Base-by-base conservation (phyloP, 2,329 filamentous ascomycete species). In the Tolypocladium album region DNA sequence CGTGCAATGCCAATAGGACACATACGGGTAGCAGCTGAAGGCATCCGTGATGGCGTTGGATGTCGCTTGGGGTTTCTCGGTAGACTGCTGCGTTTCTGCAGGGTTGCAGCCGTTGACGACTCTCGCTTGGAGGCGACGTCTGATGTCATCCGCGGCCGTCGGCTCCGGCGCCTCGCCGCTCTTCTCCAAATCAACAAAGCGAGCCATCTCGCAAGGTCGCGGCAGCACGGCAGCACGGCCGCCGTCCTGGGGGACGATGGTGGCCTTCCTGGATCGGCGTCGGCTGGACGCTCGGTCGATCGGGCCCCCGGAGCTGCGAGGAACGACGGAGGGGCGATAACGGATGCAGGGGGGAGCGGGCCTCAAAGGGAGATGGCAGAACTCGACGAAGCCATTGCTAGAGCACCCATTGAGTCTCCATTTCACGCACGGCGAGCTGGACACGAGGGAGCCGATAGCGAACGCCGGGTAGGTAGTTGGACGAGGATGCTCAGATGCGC, bases 1-100 rank as follows among this genome's bases (percentile, higher is more conserved):
- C 36, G 50, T 61, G 64, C 61, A 17, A 43, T 2, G 1, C 12
- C 11, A 12, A 22, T 20, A 11, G 24, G 6, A 5, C 4, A 58
- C 66, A 42, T 69, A 75, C 73, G 73, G 73, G 61, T 74, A 75
- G 59, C 72, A 74, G 59, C 69, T 67, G 59, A 75, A 70, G 2
- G 72, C 71, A 45, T 67, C 65, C 12, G 67, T 69, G 5, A 69
- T 65, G 52, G 66, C 64, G 55, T 61, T 71, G 47, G 52, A 55
- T 36, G 53, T 20, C 13, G 58, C 34, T 17, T 34, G 50, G 20
- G 27, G 57, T 24, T 34, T 45, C 31, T 36, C 56, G n/a, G 56
- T 34, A 34, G 58, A 36, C 34, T 12, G 31, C 20, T 55, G 9
- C 31, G 50, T 38, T 12, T 38, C 20, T 5, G 50, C 22, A 8